A percentile compares a stretch with the other conserved stretches of the same genome.
Evolutionary conservation across 192 early-diverging fungal species (phyloP).

Genomic region (Coemansia sp.): DNA sequence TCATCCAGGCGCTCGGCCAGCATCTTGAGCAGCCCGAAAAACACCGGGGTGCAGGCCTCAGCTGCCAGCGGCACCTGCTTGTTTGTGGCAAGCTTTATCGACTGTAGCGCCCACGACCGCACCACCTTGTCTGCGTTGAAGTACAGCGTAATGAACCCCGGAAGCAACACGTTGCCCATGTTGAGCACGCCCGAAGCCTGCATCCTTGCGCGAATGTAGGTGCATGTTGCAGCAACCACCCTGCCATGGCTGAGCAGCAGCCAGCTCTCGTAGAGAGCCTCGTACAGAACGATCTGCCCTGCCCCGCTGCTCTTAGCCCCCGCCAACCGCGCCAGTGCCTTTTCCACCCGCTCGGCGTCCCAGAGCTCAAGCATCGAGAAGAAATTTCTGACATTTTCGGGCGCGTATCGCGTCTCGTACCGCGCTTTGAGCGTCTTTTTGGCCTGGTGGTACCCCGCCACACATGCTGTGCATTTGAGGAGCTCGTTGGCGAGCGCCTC

Average conservation of each 20-base stretch:
- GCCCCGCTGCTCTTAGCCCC: not conserved
- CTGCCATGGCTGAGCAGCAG: conserved; percentile 15
- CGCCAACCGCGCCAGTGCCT: conserved; percentile 1
- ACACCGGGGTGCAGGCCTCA: conserved; percentile 3
- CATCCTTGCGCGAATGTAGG: conserved; percentile 11
- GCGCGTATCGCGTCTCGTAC: conserved; percentile 21
- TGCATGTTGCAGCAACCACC: conserved; percentile 7
- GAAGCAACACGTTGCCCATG: conserved; percentile 20
- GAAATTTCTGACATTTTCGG: conserved; percentile 8
- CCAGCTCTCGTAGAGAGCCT: conserved; percentile 16
- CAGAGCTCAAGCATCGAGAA: conserved; percentile 21
- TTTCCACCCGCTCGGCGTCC: conserved; percentile 31
- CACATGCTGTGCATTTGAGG: conserved; percentile 32
- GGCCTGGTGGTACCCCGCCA: conserved; percentile 28
- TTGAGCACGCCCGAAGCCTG: conserved; percentile 11
- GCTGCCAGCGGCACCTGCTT: conserved; percentile 6
- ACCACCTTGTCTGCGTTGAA: conserved; percentile 13
- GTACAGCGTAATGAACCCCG: conserved; percentile 24
- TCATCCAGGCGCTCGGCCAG: not conserved
- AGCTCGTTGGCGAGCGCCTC: conserved; percentile 25
- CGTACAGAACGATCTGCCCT: conserved; percentile 14
- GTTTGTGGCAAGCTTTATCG: conserved; percentile 19
- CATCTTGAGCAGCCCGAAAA: conserved; percentile 14
- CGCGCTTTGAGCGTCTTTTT: conserved; percentile 20
- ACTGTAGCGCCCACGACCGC: conserved; percentile 24